These are phyloP conservation scores for Geotrichum carabidarum DNA, from an alignment of 1,139 yeast species.

Conservation along the genomic window DNA sequence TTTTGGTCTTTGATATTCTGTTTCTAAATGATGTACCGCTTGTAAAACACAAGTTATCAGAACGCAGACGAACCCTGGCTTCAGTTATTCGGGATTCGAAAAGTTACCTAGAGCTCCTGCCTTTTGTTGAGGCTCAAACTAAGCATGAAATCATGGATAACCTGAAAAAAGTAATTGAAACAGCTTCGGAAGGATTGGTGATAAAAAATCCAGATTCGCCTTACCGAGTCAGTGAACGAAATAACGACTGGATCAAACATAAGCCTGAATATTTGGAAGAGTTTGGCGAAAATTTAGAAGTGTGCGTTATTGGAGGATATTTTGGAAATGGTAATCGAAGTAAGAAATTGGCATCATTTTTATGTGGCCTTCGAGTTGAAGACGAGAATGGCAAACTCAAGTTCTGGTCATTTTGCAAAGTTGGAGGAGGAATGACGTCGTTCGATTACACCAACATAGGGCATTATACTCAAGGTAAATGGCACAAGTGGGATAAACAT, in stretches of 20 bases:
- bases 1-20: constrained; percentile 66
- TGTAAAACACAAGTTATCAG: constrained; percentile 49
- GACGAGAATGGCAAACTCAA: constrained; percentile 26
- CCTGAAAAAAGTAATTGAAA: constrained; percentile 53
- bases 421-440: constrained; percentile 77
- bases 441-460: constrained; percentile 59
- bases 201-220: constrained; percentile 58
- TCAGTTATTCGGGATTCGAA: constrained; percentile 39
- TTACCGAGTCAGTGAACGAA: constrained; percentile 58
- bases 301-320: constrained; percentile 71
- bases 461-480: constrained; percentile 53
- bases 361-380: constrained; percentile 60
- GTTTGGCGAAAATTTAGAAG: constrained; percentile 81
- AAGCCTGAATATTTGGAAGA: constrained; percentile 87
- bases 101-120: constrained; percentile 54
- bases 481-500: constrained; percentile 46
- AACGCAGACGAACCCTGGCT: constrained; percentile 51
- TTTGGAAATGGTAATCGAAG: constrained; percentile 55
- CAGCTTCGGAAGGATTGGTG: constrained; percentile 73
- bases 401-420: constrained; percentile 64
- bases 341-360: constrained; percentile 48
- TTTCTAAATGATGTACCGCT: constrained; percentile 61
- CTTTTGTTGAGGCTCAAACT: constrained; percentile 43
- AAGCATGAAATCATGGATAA: constrained; percentile 48
- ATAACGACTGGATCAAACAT: constrained; percentile 70